These are phyloP conservation scores for Debaryomycetaceae sp. DNA, from an alignment of 1,139 yeast species.

Conservation along the genomic window DNA sequence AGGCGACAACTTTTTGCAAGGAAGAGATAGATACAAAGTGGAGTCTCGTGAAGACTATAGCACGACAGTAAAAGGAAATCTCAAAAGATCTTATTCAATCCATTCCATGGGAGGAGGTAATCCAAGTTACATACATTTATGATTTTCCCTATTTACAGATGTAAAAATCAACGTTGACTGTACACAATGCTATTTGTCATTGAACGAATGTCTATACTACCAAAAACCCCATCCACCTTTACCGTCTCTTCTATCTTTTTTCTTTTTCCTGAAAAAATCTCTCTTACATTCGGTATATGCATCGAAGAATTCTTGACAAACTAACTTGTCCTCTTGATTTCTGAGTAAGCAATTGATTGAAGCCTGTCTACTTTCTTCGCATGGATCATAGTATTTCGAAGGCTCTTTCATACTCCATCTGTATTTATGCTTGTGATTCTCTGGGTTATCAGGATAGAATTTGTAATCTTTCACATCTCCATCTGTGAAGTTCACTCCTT, in stretches of 20 bases:
- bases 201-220: conserved; percentile 10
- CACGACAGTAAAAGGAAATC: conserved; percentile 5
- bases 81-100: conserved; percentile 4
- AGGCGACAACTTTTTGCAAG: conserved; percentile 2
- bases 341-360: conserved; percentile 76
- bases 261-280: conserved; percentile 60
- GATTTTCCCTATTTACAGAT: background rate
- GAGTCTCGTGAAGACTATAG: conserved; percentile 6
- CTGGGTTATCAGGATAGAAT: conserved; percentile 83
- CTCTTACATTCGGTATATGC: conserved; percentile 90
- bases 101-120: conserved; percentile 9
- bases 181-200: background rate
- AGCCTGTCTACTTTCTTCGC: conserved; percentile 85
- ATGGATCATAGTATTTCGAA: conserved; percentile 87
- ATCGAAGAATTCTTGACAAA: conserved; percentile 82
- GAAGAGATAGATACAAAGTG: conserved; percentile 1
- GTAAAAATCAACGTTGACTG: background rate
- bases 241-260: conserved; percentile 35
- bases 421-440: conserved; percentile 57
- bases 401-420: conserved; percentile 68
- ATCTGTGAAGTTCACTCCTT: conserved; percentile 55
- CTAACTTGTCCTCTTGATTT: conserved; percentile 68
- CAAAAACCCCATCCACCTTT: conserved; percentile 48
- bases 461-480: conserved; percentile 54
- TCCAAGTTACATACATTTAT: conserved; percentile 7